These are phyloP conservation scores for Pterocarpus macrocarpus DNA, from an alignment of 306 rosid species.

Conservation along the genomic window DNA sequence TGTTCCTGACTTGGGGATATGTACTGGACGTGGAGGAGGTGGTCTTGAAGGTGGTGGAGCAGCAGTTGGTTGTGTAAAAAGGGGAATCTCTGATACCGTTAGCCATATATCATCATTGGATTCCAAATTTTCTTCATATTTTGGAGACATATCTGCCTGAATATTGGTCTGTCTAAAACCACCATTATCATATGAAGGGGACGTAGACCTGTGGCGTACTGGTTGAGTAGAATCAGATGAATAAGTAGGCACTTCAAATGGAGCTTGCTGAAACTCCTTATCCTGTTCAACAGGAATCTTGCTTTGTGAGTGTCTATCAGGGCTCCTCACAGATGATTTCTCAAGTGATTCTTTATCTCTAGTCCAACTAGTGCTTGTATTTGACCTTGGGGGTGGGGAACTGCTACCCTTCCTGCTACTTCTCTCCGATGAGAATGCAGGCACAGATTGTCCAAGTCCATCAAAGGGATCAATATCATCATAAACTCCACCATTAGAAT, in stretches of 20 bases:
- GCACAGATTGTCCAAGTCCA: constrained; percentile 77
- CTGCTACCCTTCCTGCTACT: constrained; percentile 63
- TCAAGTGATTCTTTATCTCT: constrained; percentile 64
- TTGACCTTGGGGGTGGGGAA: constrained; percentile 61
- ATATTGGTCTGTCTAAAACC: constrained; percentile 56
- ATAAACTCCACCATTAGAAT: constrained; percentile 64
- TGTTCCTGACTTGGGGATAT: constrained; percentile 60
- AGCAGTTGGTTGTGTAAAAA: constrained; percentile 85
- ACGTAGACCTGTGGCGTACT: constrained; percentile 63
- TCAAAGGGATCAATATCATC: constrained; percentile 82
- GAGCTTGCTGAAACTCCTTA: constrained; percentile 68
- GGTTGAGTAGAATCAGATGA: constrained; percentile 65
- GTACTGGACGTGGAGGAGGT: constrained; percentile 96
- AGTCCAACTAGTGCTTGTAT: constrained; percentile 57
- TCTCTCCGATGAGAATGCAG: constrained; percentile 76
- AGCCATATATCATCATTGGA: constrained; percentile 80
- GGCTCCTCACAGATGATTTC: constrained; percentile 63
- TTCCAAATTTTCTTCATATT: constrained; percentile 68
- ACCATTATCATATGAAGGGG: constrained; percentile 64
- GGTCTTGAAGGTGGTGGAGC: constrained; percentile 99
- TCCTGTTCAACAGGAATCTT: constrained; percentile 63
- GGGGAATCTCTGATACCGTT: constrained; percentile 93
- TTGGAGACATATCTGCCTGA: constrained; percentile 63
- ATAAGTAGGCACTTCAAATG: constrained; percentile 69
- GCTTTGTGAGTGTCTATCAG: constrained; percentile 64